Conservation (phyloP, 2,329 filamentous ascomycete species). For the Stromatinia cepivora region DNA sequence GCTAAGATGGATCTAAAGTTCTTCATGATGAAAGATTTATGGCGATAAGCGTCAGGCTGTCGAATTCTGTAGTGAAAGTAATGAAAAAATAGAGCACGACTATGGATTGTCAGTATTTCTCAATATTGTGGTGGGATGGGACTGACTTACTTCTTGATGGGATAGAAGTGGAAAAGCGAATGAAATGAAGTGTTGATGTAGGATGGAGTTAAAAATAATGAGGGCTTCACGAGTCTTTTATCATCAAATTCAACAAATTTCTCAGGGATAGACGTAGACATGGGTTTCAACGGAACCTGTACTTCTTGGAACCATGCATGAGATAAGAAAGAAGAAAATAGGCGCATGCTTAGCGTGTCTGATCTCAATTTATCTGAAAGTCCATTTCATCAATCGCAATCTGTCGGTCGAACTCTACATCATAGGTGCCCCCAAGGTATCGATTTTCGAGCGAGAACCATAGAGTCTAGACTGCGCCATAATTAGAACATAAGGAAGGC, state of each 20-base stretch:
- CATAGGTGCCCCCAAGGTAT: neutral
- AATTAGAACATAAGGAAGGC: neutral
- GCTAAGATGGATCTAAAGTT: constrained; percentile 44
- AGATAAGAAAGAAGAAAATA: constrained; percentile 22
- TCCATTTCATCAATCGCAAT: neutral
- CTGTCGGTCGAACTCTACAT: neutral
- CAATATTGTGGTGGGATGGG: neutral
- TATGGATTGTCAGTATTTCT: constrained; percentile 30
- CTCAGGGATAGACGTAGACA: neutral
- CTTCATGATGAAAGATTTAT: constrained; percentile 43
- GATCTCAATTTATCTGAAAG: constrained; percentile 29
- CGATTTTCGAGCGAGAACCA: neutral
- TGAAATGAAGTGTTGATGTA: constrained; percentile 29
- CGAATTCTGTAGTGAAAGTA: constrained; percentile 30
- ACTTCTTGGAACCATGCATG: constrained; percentile 20
- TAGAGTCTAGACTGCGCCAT: neutral
- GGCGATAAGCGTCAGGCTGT: constrained; percentile 33
- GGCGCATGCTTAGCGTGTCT: constrained; percentile 35
- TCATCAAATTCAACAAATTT: neutral
- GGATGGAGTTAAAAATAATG: constrained; percentile 21
- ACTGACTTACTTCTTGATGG: constrained; percentile 33
- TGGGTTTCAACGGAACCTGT: neutral
- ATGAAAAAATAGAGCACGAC: constrained; percentile 38
- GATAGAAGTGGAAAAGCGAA: constrained; percentile 15
- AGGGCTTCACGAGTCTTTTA: constrained; percentile 13